Conservation (phyloP, 2,329 filamentous ascomycete species). For the Saccharata proteae region DNA sequence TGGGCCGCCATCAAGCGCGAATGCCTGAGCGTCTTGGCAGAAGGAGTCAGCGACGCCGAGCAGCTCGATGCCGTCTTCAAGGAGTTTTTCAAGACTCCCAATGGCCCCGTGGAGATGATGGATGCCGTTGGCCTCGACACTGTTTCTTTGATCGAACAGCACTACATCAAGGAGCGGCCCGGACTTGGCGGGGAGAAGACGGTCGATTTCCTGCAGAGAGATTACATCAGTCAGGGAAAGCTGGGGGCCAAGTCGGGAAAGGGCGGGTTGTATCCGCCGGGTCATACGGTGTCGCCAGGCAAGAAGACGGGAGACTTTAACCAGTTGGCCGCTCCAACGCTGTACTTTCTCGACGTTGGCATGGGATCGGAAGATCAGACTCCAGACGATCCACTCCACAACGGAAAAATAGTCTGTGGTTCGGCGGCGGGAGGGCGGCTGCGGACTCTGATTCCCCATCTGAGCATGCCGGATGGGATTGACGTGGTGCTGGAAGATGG, state of each 20-base stretch:
- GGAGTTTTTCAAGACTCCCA: constrained; percentile 24
- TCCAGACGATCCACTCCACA: too few relatives aligned
- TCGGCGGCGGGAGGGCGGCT: too few relatives aligned
- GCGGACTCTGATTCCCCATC: too few relatives aligned
- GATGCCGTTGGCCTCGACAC: constrained; percentile 42
- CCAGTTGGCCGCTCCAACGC: too few relatives aligned
- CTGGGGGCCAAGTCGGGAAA: constrained; percentile 31
- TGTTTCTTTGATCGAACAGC: constrained; percentile 40
- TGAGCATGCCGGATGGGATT: constrained; percentile 25
- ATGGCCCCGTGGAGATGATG: constrained; percentile 32
- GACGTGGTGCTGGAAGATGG: constrained; percentile 13
- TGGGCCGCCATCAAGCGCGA: constrained; percentile 48
- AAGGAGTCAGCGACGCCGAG: constrained; percentile 37
- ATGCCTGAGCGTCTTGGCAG: constrained; percentile 35
- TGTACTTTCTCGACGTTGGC: too few relatives aligned
- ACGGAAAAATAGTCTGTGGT: too few relatives aligned
- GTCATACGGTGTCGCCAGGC: too few relatives aligned
- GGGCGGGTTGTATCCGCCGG: constrained; percentile 27
- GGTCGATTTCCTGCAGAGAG: constrained; percentile 32
- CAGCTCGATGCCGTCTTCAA: constrained; percentile 39
- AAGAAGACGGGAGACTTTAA: too few relatives aligned
- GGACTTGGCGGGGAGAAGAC: constrained; percentile 28
- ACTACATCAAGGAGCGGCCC: constrained; percentile 42
- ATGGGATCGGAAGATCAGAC: too few relatives aligned
- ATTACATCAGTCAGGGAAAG: constrained; percentile 35